These are phyloP conservation scores for Echites panduratus DNA, from an alignment of 257 asterid genomes.

Conservation along the genomic window DNA sequence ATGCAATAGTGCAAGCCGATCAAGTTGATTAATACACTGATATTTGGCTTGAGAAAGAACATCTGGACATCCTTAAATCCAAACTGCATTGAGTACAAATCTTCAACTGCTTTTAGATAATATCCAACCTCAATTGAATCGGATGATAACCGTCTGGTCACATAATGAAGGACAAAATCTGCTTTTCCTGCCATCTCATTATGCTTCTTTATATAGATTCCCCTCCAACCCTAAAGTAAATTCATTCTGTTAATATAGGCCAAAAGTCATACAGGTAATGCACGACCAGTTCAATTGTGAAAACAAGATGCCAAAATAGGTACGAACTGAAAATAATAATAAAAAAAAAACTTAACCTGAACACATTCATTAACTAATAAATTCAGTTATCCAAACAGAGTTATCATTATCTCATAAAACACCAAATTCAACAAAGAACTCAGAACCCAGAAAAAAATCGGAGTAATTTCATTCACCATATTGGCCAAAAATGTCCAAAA, in stretches of 20 bases:
- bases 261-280: neutral
- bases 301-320: neutral
- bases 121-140: conserved; percentile 76
- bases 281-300: neutral
- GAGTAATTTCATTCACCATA: neutral
- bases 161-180: conserved; percentile 26
- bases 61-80: conserved; percentile 65
- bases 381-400: neutral
- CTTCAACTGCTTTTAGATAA: conserved; percentile 54
- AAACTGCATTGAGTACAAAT: conserved; percentile 42
- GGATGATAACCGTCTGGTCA: conserved; percentile 46
- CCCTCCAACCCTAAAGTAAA: conserved; percentile 60
- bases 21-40: conserved; percentile 64
- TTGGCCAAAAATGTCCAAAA: neutral
- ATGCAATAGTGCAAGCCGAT: conserved; percentile 82
- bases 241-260: neutral
- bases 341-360: too few species aligned
- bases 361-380: neutral
- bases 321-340: neutral
- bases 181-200: conserved; percentile 57
- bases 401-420: neutral
- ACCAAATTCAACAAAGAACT: neutral
- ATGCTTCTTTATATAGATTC: conserved; percentile 53
- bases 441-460: neutral
- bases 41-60: conserved; percentile 56